phyloP scores from a whole-genome alignment of 805 yeast species.

The Yamadazyma takamatsuzukensis region DNA sequence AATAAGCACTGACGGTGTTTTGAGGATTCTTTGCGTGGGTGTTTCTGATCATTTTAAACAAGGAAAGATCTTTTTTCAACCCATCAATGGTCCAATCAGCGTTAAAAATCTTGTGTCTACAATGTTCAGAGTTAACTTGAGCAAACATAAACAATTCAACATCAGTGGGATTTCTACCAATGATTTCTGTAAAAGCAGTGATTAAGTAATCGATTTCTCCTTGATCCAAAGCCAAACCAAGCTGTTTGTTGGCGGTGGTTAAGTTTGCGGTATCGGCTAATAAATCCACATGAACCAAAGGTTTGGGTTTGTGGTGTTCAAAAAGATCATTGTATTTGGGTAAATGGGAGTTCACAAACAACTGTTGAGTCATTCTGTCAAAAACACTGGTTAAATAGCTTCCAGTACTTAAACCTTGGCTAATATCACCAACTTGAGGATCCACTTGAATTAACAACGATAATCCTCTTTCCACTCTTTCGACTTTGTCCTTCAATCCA shows the following conservation, averaged over 20 bases:
- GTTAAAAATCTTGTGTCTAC: slow-evolving; percentile 97
- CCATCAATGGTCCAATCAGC: slow-evolving; percentile 98
- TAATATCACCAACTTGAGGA: slow-evolving; percentile 48
- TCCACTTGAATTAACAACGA: slow-evolving; percentile 69
- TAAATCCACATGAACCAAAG: slow-evolving; percentile 71
- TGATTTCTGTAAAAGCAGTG: slow-evolving; percentile 70
- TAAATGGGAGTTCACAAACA: slow-evolving; percentile 51
- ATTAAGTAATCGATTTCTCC: slow-evolving; percentile 90
- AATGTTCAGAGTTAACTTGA: slow-evolving; percentile 98
- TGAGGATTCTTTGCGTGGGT: slow-evolving; percentile 80
- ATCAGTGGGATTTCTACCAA: slow-evolving; percentile 92
- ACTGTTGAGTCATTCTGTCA: slow-evolving; percentile 91
- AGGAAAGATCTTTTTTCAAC: slow-evolving; percentile 61
- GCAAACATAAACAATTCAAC: slow-evolving; percentile 99
- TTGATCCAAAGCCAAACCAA: slow-evolving; percentile 92
- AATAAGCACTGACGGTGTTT: slow-evolving; percentile 87
- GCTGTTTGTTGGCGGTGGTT: slow-evolving; percentile 68
- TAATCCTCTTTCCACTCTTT: slow-evolving; percentile 88
- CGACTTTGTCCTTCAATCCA: slow-evolving; percentile 68
- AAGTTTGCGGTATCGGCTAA: slow-evolving; percentile 55
- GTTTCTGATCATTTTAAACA: slow-evolving; percentile 94
- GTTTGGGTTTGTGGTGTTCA: slow-evolving; percentile 75
- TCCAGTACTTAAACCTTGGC: slow-evolving; percentile 36
- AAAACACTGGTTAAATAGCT: slow-evolving; percentile 67
- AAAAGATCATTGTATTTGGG: slow-evolving; percentile 72